Conservation (phyloP, 179 eudicot genomes). For the Heliamphora pulchella region DNA sequence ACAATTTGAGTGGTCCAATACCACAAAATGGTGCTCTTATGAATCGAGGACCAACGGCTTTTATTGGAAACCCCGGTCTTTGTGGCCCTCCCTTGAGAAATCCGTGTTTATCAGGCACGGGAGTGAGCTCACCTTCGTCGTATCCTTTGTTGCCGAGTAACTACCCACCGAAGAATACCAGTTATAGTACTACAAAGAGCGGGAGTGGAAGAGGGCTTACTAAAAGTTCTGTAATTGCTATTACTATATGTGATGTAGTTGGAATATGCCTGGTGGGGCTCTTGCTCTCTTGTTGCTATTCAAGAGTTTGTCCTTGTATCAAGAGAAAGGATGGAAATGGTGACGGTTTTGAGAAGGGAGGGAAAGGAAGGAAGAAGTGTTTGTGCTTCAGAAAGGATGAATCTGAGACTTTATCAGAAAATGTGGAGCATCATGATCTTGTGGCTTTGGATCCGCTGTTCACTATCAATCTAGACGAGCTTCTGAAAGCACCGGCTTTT, state of each 20-base stretch:
- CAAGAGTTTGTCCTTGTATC: constrained; percentile 43
- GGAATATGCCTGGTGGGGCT: constrained; percentile 84
- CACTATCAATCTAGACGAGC: constrained; percentile 83
- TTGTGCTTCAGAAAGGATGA: constrained; percentile 74
- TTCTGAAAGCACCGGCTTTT: constrained; percentile 88
- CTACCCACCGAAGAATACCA: constrained; percentile 29
- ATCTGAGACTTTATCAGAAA: constrained; percentile 70
- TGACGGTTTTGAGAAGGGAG: constrained; percentile 33
- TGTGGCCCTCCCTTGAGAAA: constrained; percentile 92
- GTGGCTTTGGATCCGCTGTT: constrained; percentile 66
- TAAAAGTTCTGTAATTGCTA: constrained; percentile 3
- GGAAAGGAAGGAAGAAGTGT: constrained; percentile 53
- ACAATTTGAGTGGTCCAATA: constrained; percentile 77
- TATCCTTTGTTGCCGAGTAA: constrained; percentile 63
- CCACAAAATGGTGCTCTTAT: constrained; percentile 91
- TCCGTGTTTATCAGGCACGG: constrained; percentile 44
- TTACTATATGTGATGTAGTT: constrained; percentile 16
- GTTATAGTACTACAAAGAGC: constrained; percentile 24
- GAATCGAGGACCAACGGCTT: constrained; percentile 94
- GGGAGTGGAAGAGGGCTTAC: constrained; percentile 28
- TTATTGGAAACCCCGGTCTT: constrained; percentile 78
- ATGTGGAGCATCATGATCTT: constrained; percentile 78
- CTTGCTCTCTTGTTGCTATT: constrained; percentile 69
- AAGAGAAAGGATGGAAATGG: constrained; percentile 34
- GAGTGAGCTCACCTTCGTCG: constrained; percentile 41